Evolutionary conservation across 2,329 filamentous ascomycete genomes (phyloP).

Genomic region (Fusarium luffae): DNA sequence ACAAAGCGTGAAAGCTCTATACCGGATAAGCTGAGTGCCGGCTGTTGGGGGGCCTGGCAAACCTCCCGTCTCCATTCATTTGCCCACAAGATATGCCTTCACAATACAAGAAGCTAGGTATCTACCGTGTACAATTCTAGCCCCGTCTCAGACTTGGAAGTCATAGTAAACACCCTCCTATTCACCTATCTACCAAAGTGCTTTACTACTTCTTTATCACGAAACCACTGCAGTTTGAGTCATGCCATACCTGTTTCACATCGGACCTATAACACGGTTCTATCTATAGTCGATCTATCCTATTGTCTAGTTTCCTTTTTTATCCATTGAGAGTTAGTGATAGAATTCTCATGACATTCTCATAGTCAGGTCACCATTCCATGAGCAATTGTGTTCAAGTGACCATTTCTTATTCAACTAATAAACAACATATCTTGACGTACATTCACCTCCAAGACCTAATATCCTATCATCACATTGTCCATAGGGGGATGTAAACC

Average conservation of each 20-base stretch:
- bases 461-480: constrained; percentile 19
- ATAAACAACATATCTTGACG: constrained; percentile 29
- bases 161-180: not conserved
- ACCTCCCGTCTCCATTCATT: not conserved
- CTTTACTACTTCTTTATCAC: not conserved
- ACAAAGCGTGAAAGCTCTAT: not conserved
- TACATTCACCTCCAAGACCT: constrained; percentile 17
- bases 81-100: not conserved
- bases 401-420: constrained; percentile 26
- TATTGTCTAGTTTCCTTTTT: not conserved
- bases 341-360: not conserved
- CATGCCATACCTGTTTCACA: constrained; percentile 4
- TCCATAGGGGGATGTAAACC: constrained; percentile 23
- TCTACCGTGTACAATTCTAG: not conserved
- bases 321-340: not conserved
- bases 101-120: not conserved
- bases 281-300: not conserved
- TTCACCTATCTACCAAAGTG: not conserved
- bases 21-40: not conserved
- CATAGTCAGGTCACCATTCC: not conserved
- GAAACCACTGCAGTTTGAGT: constrained; percentile 16
- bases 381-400: not conserved
- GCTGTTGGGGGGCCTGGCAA: not conserved
- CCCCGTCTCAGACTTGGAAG: not conserved
- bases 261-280: not conserved